A percentile compares a stretch with the other conserved stretches of the same genome.
These are phyloP conservation scores for Eucalyptus sp. DNA, from an alignment of 345 rosid species.

Conservation along the genomic window DNA sequence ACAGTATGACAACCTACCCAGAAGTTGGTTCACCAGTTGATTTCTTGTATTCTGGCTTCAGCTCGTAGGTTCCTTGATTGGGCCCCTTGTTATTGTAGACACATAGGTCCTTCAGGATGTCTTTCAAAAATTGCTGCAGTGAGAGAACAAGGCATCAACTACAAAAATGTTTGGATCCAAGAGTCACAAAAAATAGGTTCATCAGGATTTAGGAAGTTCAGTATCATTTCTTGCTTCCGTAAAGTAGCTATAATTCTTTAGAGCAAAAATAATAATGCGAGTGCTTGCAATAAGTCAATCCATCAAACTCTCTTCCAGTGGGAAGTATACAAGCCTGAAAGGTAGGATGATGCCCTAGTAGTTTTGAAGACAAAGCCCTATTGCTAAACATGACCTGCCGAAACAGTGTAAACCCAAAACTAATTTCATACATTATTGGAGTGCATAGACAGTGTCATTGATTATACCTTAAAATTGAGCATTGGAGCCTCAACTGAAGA, in stretches of 20 bases:
- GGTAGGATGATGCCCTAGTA: background rate
- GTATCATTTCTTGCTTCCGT: background rate
- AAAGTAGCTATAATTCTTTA: background rate
- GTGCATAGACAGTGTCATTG: background rate
- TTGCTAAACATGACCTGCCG: background rate
- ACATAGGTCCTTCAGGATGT: conserved; percentile 71
- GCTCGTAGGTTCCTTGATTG: conserved; percentile 84
- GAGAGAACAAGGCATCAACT: background rate
- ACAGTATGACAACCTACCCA: background rate
- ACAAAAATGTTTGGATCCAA: background rate
- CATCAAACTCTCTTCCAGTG: background rate
- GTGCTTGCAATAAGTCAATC: background rate
- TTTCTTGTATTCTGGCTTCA: conserved; percentile 83
- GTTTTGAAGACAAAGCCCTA: background rate
- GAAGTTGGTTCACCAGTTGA: conserved; percentile 20
- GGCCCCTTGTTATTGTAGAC: conserved; percentile 84
- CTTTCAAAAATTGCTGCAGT: conserved; percentile 79
- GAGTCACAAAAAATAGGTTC: background rate
- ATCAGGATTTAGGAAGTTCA: background rate
- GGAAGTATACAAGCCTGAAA: background rate
- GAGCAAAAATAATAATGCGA: background rate
- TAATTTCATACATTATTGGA: background rate
- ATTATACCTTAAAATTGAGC: background rate
- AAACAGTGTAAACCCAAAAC: background rate
- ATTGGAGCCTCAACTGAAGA: background rate